A percentile compares a stretch with the other conserved stretches of the same genome.
phyloP scores from a whole-genome alignment of 345 rosid genomes.

The Geranium brycei region DNA sequence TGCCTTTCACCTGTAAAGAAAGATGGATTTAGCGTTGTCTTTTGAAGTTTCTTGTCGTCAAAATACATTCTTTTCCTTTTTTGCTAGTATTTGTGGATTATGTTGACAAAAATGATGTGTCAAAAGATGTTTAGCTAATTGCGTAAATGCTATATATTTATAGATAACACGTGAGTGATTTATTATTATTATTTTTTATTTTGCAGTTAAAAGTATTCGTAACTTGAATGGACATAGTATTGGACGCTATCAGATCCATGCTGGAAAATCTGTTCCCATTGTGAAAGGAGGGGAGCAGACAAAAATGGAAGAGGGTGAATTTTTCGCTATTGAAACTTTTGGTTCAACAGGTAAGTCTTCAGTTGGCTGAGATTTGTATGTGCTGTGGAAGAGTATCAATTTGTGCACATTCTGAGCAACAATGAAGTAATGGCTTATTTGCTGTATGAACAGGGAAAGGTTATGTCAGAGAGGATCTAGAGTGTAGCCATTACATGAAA shows the following conservation, averaged over 20 bases:
- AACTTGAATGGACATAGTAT: slow-evolving; percentile 85
- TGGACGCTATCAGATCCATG: slow-evolving; percentile 82
- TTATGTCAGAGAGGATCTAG: slow-evolving; percentile 77
- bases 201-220: slow-evolving; percentile 77
- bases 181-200: neutral
- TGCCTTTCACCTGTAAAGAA: too few species aligned
- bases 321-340: slow-evolving; percentile 86
- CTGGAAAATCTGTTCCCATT: slow-evolving; percentile 88
- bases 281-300: slow-evolving; percentile 97
- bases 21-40: too few species aligned
- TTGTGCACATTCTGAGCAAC: neutral
- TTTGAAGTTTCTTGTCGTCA: too few species aligned
- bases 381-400: neutral
- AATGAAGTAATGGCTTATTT: neutral
- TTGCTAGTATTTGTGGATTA: too few species aligned
- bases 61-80: too few species aligned
- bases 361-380: neutral
- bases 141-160: neutral
- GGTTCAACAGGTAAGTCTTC: slow-evolving; percentile 64
- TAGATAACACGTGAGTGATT: neutral
- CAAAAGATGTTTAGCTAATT: neutral
- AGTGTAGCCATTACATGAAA: slow-evolving; percentile 95
- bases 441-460: slow-evolving; percentile 57
- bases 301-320: slow-evolving; percentile 98
- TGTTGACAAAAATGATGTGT: neutral